Evolutionary conservation across 1,284 basidiomycete species (phyloP).

Genomic region (Lignosus rhinocerotis): DNA sequence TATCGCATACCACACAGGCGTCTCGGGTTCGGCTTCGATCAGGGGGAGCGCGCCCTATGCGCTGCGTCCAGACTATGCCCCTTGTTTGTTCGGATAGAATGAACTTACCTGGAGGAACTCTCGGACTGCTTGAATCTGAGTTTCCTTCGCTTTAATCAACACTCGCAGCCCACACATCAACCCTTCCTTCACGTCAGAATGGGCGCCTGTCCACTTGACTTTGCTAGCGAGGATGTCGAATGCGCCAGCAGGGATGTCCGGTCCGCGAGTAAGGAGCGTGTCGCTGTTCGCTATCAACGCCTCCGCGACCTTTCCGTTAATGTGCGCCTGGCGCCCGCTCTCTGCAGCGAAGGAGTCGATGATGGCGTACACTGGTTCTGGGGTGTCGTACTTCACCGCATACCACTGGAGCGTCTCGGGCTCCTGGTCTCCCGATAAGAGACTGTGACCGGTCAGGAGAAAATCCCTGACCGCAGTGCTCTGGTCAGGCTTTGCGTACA

Average conservation of each 20-base stretch:
- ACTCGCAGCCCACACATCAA: conserved; percentile 38
- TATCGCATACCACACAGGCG: conserved; percentile 42
- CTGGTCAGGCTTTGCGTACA: conserved; percentile 35
- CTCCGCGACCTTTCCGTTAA: conserved; percentile 37
- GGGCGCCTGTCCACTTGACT: conserved; percentile 14
- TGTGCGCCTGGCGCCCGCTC: conserved; percentile 38
- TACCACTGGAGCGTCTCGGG: conserved; percentile 44
- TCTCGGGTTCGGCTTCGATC: conserved; percentile 38
- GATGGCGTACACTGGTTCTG: conserved; percentile 35
- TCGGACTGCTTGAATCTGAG: conserved; percentile 37
- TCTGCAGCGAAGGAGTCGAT: conserved; percentile 43
- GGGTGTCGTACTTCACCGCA: conserved; percentile 35
- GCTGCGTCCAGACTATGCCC: not conserved
- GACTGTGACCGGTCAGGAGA: conserved; percentile 33
- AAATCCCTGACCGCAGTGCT: conserved; percentile 32
- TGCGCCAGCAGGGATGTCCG: conserved; percentile 30
- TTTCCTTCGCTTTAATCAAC: conserved; percentile 38
- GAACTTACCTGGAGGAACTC: conserved; percentile 39
- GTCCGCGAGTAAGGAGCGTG: conserved; percentile 32
- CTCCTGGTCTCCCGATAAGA: conserved; percentile 34
- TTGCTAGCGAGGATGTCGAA: conserved; percentile 39
- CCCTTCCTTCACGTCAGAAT: conserved; percentile 29
- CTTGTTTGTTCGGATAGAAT: not conserved
- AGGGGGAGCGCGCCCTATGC: conserved; percentile 36
- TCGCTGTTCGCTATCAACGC: conserved; percentile 38